Evolutionary conservation across 2,329 filamentous ascomycete genomes (phyloP), one percentile per base, ranked within the genome.

Genomic region (Colletotrichum musicola): DNA sequence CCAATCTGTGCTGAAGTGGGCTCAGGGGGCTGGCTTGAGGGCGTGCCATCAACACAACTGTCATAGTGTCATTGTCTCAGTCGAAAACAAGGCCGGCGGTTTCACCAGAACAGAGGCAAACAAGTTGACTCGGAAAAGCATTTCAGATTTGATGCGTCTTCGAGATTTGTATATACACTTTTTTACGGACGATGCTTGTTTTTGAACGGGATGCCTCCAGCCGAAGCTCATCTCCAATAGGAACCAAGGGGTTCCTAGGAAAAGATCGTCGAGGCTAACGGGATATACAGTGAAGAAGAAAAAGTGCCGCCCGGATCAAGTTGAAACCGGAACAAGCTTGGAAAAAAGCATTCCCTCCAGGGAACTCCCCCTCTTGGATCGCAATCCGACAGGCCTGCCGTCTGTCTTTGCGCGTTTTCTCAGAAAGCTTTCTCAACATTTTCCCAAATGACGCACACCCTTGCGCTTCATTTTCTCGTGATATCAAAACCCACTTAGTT

Each of bases 211-310:
- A 56, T 65, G 55, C 55, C 65, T 56, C 65, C 42, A 65, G 55
- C 50, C 50, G 62, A 65, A 68, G 65, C 62, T 65, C 62, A 65
- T 56, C 46, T 50, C 55, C 55, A 16, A 16, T 7, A 50, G 20
- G 49, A 13, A 18, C 27, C 55, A 35, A 2, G 54, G 18, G 18
- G 3, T 3, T 4, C 16, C 49, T 35, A 40, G 44, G 62, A 55
- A 50, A 50, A 38, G 50, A 68, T 61, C 50, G 62, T 65, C 61
- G 50, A 65, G 62, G 62, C 55, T n/a, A 61, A 60, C 42, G 20
- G 44, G 44, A 61, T 65, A 35, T 68, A 68, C 65, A 60, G 44
- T 61, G 62, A 65, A 61, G 60, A 60, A 55, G 49, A 44, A 59
- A 57, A 40, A 60, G 38, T 27, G n/a, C 16, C 16, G 49, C 27